A percentile compares a stretch with the other conserved stretches of the same genome.
phyloP scores from a whole-genome alignment of 73 alveolate species.

The Tetrahymena borealis region DNA sequence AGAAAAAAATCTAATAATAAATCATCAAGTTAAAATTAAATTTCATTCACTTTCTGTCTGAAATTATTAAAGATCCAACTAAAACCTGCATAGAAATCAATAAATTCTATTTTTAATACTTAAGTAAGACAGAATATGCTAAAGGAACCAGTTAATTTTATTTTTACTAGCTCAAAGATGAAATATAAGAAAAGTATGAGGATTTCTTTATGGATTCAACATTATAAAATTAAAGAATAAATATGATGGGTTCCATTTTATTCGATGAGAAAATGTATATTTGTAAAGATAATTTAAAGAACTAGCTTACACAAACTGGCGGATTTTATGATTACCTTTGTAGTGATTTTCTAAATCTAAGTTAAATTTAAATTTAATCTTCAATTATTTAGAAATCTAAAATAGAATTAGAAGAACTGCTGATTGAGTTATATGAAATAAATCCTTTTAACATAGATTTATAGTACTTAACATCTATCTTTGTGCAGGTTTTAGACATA shows the following conservation, averaged over 20 bases:
- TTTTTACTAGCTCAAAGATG: background rate
- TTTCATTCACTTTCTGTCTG: background rate
- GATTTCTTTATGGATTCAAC: background rate
- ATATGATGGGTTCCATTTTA: background rate
- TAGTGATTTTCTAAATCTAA: background rate
- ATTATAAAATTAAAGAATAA: background rate
- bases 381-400: background rate
- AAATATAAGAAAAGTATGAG: background rate
- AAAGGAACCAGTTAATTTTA: background rate
- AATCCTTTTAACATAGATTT: background rate
- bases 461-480: background rate
- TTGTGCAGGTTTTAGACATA: background rate
- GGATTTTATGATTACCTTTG: background rate
- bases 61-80: background rate
- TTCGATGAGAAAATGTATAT: background rate
- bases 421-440: background rate
- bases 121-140: background rate
- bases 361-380: background rate
- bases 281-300: background rate
- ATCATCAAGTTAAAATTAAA: background rate
- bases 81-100: background rate
- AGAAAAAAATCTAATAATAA: background rate
- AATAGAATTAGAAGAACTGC: background rate
- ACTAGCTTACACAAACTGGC: background rate
- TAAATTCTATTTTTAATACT: background rate